phyloP scores from a whole-genome alignment of 768 basidiomycete species.

The Podaxis pistillaris region DNA sequence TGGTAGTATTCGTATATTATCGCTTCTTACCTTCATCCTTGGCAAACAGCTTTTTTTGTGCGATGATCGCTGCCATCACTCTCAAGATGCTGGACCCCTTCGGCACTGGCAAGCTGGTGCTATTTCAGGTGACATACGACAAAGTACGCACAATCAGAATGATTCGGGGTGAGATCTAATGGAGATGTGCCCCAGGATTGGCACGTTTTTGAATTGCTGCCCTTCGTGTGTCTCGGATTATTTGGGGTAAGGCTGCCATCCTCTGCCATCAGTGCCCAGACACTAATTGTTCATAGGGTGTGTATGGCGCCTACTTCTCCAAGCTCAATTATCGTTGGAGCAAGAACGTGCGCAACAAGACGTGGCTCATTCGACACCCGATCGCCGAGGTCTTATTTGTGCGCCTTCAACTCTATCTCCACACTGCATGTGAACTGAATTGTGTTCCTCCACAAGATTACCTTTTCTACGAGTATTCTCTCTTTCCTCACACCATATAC shows the following conservation, averaged over 20 bases:
- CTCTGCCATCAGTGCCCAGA: background rate
- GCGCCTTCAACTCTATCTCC: slow-evolving; percentile 23
- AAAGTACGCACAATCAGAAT: slow-evolving; percentile 43
- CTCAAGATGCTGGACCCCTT: slow-evolving; percentile 93
- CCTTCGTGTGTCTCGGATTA: slow-evolving; percentile 84
- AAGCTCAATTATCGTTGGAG: slow-evolving; percentile 90
- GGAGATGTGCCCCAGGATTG: slow-evolving; percentile 60
- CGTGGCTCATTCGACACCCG: slow-evolving; percentile 79
- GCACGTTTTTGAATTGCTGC: slow-evolving; percentile 85
- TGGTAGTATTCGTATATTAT: slow-evolving; percentile 8
- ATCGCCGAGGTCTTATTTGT: slow-evolving; percentile 82
- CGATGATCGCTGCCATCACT: slow-evolving; percentile 95
- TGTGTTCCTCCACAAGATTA: slow-evolving; percentile 50
- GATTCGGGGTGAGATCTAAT: background rate
- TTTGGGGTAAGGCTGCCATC: slow-evolving; percentile 63
- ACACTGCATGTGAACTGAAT: slow-evolving; percentile 4
- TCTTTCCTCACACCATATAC: slow-evolving; percentile 90
- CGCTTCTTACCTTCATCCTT: slow-evolving; percentile 23
- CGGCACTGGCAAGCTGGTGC: slow-evolving; percentile 89
- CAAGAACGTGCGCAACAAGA: slow-evolving; percentile 75
- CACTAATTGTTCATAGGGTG: slow-evolving; percentile 48
- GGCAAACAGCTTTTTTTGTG: slow-evolving; percentile 87
- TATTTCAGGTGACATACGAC: slow-evolving; percentile 90
- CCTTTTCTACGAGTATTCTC: slow-evolving; percentile 69
- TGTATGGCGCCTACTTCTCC: slow-evolving; percentile 93